Evolutionary conservation across 2,329 filamentous ascomycete genomes (phyloP).

Genomic region (Xylaria sp.): DNA sequence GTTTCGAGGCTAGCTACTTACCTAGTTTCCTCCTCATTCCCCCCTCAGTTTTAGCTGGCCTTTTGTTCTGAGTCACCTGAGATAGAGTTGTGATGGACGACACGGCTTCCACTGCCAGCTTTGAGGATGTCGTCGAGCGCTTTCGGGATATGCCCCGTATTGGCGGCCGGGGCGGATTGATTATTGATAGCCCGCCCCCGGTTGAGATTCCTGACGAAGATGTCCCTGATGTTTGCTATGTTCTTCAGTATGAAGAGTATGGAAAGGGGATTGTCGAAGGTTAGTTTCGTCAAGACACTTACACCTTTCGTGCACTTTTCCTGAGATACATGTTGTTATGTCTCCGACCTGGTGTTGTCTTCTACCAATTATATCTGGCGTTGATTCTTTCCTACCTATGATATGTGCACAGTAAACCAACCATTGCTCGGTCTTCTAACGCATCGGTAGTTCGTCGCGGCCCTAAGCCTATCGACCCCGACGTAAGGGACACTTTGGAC

Average conservation of each 20-base stretch:
- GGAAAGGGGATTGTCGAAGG: slow-evolving; percentile 45
- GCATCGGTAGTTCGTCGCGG: slow-evolving; percentile 45
- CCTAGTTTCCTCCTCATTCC: too few species aligned
- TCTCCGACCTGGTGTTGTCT: not conserved
- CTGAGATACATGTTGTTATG: not conserved
- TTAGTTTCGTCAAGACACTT: slow-evolving; percentile 20
- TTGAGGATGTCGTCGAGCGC: slow-evolving; percentile 40
- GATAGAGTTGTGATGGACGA: slow-evolving; percentile 39
- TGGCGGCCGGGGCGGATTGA: not conserved
- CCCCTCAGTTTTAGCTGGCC: not conserved
- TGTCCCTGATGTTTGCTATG: slow-evolving; percentile 50
- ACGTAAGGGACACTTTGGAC: slow-evolving; percentile 39
- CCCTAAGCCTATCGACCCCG: slow-evolving; percentile 45
- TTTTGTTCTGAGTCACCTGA: not conserved
- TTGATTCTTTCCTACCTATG: not conserved
- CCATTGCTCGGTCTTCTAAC: slow-evolving; percentile 10
- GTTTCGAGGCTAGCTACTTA: too few species aligned
- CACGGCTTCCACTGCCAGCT: slow-evolving; percentile 41
- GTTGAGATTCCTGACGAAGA: slow-evolving; percentile 36
- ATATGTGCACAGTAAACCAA: not conserved
- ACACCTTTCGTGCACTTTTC: not conserved
- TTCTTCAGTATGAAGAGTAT: slow-evolving; percentile 47
- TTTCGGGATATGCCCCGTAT: not conserved
- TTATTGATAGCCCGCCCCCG: not conserved
- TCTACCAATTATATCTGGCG: not conserved